These are phyloP conservation scores for Biancaea sappan DNA, from an alignment of 306 rosid species.

Conservation along the genomic window DNA sequence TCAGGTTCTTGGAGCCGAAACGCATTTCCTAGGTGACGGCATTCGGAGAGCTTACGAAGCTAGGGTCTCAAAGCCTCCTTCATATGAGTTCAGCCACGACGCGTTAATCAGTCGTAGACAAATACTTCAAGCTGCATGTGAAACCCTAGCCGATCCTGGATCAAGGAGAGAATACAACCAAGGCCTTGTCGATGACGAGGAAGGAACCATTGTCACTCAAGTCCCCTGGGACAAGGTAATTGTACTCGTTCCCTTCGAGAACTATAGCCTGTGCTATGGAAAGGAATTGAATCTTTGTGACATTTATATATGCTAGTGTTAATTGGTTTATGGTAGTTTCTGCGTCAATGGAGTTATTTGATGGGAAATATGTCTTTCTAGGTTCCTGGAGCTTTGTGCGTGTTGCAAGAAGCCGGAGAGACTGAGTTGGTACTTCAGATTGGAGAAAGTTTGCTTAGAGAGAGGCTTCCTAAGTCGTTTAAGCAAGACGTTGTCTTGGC, in stretches of 20 bases:
- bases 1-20: conserved; percentile 77
- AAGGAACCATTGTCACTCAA: conserved; percentile 64
- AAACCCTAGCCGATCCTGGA: conserved; percentile 75
- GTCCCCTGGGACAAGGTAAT: conserved; percentile 90
- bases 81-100: conserved; percentile 79
- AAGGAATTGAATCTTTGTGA: background rate
- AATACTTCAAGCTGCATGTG: conserved; percentile 90
- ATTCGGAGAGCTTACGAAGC: conserved; percentile 83
- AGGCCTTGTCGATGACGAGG: conserved; percentile 64
- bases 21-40: conserved; percentile 92
- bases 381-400: conserved; percentile 97
- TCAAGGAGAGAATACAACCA: conserved; percentile 84
- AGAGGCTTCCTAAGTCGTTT: conserved; percentile 85
- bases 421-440: conserved; percentile 68
- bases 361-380: conserved; percentile 38
- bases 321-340: background rate
- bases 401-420: conserved; percentile 92
- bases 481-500: conserved; percentile 93
- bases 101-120: conserved; percentile 81
- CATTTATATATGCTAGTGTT: background rate
- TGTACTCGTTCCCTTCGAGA: background rate
- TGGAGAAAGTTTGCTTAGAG: conserved; percentile 79
- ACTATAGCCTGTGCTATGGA: background rate
- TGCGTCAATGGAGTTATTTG: background rate
- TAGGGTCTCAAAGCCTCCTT: conserved; percentile 86